These are phyloP conservation scores for Calonectria montana DNA, from an alignment of 2,329 filamentous ascomycete species.

Conservation along the genomic window DNA sequence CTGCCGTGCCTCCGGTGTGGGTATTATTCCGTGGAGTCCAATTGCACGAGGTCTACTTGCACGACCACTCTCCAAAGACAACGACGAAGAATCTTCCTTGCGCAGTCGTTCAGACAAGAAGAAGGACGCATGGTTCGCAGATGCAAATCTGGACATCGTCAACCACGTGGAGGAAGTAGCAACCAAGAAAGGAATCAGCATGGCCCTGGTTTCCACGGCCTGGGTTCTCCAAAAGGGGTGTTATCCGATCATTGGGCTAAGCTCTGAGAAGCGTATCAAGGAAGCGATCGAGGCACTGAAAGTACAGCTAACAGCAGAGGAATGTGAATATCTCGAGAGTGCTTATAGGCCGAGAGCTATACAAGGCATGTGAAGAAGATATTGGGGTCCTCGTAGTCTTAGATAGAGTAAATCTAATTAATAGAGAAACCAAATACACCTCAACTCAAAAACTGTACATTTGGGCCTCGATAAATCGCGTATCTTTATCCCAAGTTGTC, in stretches of 20 bases:
- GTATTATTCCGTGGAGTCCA: conserved; percentile 50
- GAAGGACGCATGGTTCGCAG: conserved; percentile 38
- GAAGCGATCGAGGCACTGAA: conserved; percentile 64
- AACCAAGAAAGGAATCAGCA: conserved; percentile 66
- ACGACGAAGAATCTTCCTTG: conserved; percentile 15
- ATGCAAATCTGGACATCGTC: conserved; percentile 46
- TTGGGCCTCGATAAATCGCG: not conserved
- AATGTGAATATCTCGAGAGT: conserved; percentile 71
- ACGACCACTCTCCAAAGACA: conserved; percentile 37
- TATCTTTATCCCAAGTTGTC: not conserved
- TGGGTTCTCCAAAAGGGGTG: conserved; percentile 68
- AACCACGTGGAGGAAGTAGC: conserved; percentile 64
- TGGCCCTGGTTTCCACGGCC: conserved; percentile 74
- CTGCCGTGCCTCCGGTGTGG: conserved; percentile 49
- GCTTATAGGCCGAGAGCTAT: conserved; percentile 67
- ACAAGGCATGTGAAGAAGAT: conserved; percentile 38
- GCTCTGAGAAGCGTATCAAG: conserved; percentile 68
- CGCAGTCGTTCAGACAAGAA: conserved; percentile 37
- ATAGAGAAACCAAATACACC: not conserved
- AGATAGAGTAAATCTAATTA: not conserved
- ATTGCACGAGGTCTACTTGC: conserved; percentile 48
- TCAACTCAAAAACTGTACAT: not conserved
- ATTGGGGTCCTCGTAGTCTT: too few relatives aligned
- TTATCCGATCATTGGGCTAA: conserved; percentile 72
- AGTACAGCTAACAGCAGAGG: conserved; percentile 65